Base-by-base conservation (phyloP, 129 eudicot species). In the Calendula officinalis region DNA sequence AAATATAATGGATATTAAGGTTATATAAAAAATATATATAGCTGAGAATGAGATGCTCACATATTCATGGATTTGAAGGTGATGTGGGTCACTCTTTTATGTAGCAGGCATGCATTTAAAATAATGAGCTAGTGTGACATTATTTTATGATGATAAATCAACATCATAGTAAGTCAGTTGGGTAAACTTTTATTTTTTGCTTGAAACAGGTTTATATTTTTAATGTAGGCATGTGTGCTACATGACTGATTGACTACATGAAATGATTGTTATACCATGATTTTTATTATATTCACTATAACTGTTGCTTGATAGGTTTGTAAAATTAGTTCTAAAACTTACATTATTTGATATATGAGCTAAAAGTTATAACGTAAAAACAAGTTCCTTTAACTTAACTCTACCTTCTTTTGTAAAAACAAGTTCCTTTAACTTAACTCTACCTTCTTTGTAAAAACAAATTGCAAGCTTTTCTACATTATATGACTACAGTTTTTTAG, bases 201-300 rank as follows among this genome's bases (percentile, higher is more conserved):
- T 66, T 66, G 30, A 52, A 52, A 66, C 41, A 54, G 61, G 51
- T 66, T 52, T 66, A 10, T 40, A 4, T 27, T 8, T 51, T 52
- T 22, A 52, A 66, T 52, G 61, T 61, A 22, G 39, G 71, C 62
- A 66, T 66, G 71, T 64, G 69, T 14, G 30, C 1, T 22, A 22
- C 30, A 22, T 22, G 30, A 22, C 30, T 22, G 2, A 22, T 22
- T 22, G 30, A 22, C 30, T 22, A 22, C 30, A 22, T 22, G n/a
- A n/a, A n/a, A n/a, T n/a, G n/a, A n/a, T n/a, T n/a, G n/a, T n/a
- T n/a, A n/a, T n/a, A n/a, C n/a, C n/a, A n/a, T n/a, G n/a, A n/a
- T n/a, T n/a, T n/a, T n/a, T n/a, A n/a, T n/a, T n/a, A n/a, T n/a
- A n/a, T n/a, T n/a, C n/a, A n/a, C n/a, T n/a, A n/a, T n/a, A n/a